These are phyloP conservation scores for Pythium volutum DNA, from an alignment of 352 stramenopile genomes.

Conservation along the genomic window DNA sequence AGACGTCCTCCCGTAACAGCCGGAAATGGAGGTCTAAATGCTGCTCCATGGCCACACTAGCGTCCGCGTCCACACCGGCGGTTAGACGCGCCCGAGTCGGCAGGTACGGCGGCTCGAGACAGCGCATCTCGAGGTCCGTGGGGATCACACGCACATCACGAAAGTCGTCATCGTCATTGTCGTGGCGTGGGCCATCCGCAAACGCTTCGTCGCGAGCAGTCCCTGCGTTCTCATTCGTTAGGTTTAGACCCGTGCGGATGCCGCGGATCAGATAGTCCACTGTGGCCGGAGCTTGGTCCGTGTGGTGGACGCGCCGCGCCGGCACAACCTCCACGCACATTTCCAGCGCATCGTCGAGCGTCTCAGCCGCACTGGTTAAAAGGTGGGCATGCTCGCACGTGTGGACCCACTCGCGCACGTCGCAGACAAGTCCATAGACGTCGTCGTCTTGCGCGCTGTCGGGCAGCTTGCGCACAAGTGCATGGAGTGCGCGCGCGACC, in stretches of 20 bases:
- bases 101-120: conserved; percentile 17
- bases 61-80: neutral
- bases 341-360: conserved; percentile 11
- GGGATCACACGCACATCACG: conserved; percentile 20
- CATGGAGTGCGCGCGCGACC: conserved; percentile 5
- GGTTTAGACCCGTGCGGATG: neutral
- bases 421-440: conserved; percentile 8
- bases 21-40: conserved; percentile 29
- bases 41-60: neutral
- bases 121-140: conserved; percentile 29
- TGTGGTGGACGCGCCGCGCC: neutral
- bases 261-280: conserved; percentile 11
- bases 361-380: neutral
- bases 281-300: neutral
- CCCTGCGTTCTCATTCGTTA: neutral
- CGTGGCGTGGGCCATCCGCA: conserved; percentile 20
- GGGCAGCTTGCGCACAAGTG: conserved; percentile 14
- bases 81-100: conserved; percentile 1
- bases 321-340: conserved; percentile 27
- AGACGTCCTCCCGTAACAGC: conserved; percentile 26
- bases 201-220: neutral
- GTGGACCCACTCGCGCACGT: conserved; percentile 5
- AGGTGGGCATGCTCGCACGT: neutral
- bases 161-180: conserved; percentile 27
- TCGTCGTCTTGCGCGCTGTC: conserved; percentile 17